Base-by-base conservation (phyloP, 306 rosid genomes). In the Inga oerstediana region DNA sequence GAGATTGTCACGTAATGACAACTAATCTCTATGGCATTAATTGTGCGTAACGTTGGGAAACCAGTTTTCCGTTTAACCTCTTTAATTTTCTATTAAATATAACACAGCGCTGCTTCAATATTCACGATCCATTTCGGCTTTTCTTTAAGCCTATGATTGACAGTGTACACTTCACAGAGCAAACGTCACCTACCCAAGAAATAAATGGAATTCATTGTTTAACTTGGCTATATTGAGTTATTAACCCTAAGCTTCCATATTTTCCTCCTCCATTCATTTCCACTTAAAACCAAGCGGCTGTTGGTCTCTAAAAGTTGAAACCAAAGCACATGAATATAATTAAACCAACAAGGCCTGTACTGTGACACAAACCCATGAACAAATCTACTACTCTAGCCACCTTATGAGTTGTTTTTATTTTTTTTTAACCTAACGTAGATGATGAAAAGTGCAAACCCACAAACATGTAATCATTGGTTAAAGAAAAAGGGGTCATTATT, bases 251-350 rank as follows among this genome's bases (percentile, higher is more conserved):
- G 27, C 12, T 10, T n/a, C 35, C 16, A 10, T 84, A 72, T 35
- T 81, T 64, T 73, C 46, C 67, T 30, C 59, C 66, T 46, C 72
- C 66, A 67, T 49, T 51, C 80, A 2, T 24, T 43, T 72, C 37
- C 39, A 72, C 77, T 67, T 81, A 61, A 69, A 69, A 69, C 59
- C 68, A 85, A 81, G 71, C 80, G 65, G 54, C 76, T 66, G 56
- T 74, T 72, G 69, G 74, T 84, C 41, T 58, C 81, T 81, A 67
- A 22, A 71, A 71, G 75, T 71, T 43, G 59, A 86, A 80, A 77
- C 73, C 79, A 84, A 83, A 46, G 81, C 73, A 80, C 45, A 43
- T 69, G 73, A 85, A 81, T 70, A 80, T 85, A 84, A 84, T 80
- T 79, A 79, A 74, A 80, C 79, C 76, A 71, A 71, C 85, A 77